phyloP scores from a whole-genome alignment of 2,329 filamentous ascomycete genomes.

The Westerdykella aurantiaca region DNA sequence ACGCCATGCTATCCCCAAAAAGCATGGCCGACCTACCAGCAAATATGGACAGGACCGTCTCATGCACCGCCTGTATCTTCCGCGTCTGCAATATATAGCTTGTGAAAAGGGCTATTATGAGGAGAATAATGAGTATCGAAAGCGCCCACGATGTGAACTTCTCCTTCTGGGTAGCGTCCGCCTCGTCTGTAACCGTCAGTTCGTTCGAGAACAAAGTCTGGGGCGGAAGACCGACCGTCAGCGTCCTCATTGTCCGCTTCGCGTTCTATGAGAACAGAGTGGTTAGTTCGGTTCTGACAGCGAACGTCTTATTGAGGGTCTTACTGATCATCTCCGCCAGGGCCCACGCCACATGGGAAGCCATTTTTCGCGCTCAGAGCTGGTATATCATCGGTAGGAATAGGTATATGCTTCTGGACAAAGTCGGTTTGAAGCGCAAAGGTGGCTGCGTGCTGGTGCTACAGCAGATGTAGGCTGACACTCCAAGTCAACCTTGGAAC shows the following conservation, averaged over 20 bases:
- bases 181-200: slow-evolving; percentile 52
- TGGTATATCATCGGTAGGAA: slow-evolving; percentile 23
- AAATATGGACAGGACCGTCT: slow-evolving; percentile 98
- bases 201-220: neutral
- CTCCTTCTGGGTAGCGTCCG: slow-evolving; percentile 85
- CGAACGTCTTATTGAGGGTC: slow-evolving; percentile 11
- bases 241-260: slow-evolving; percentile 44
- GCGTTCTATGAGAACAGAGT: slow-evolving; percentile 33
- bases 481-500: no score
- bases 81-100: slow-evolving; percentile 95
- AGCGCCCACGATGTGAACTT: slow-evolving; percentile 94
- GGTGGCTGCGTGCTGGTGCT: slow-evolving; percentile 12
- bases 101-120: slow-evolving; percentile 91
- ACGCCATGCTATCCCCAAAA: slow-evolving; percentile 3
- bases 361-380: slow-evolving; percentile 32
- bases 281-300: slow-evolving; percentile 19
- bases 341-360: slow-evolving; percentile 35
- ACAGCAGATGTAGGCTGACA: slow-evolving; percentile 3
- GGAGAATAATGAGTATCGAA: slow-evolving; percentile 90
- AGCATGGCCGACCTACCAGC: slow-evolving; percentile 55
- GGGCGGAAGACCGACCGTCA: slow-evolving; percentile 35
- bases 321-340: slow-evolving; percentile 38
- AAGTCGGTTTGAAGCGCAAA: slow-evolving; percentile 11
- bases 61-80: slow-evolving; percentile 95
- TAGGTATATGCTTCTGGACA: slow-evolving; percentile 4